Evolutionary conservation across 805 yeast species (phyloP), one percentile per base, ranked within the genome.

Genomic region (Kuraishia molischiana): DNA sequence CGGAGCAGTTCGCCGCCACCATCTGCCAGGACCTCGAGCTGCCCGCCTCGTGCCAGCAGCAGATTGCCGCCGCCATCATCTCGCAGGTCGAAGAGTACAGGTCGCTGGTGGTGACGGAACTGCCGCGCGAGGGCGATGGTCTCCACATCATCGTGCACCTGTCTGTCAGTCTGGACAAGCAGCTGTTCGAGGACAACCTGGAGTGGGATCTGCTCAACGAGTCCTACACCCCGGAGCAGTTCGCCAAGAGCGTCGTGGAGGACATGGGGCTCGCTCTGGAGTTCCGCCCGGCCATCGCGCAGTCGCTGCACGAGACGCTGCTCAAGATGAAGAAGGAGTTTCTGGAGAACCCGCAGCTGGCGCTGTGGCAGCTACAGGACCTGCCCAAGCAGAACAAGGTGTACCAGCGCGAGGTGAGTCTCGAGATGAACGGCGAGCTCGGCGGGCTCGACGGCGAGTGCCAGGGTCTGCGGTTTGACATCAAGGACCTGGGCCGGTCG

Each of bases 211-310:
- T 92, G 32, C 51, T 62, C 5, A 69, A 62, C 44, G 67, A 62
- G 26, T 38, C 52, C 28, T 52, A 83, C 18, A 73, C 86, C 1
- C 97, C 98, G 0, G 95, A 87, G 54, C 62, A 62, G 38, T 92
- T 92, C 64, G 95, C 97, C 0, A 72, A 68, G 41, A 70, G 72
- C 5, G 86, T 90, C 3, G 96, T 85, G 3, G 69, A 75, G 29
- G 98, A 92, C 50, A 56, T 92, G 57, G 96, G 96, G 0, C 61
- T 92, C 24, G 64, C 80, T 2, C 71, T 85, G 34, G 98, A 92
- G 56, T 92, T 90, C 52, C 72, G 77, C 42, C 90, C 95, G 0
- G 95, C 96, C 0, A 85, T 92, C 39, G 76, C 96, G 0, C 89
- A 84, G 49, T 74, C 95, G 1, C 61, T 92, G 31, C 85, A 90